A percentile compares a stretch with the other conserved stretches of the same genome.
Conservation (phyloP, 352 stramenopile species). For the Plasmopara muralis region DNA sequence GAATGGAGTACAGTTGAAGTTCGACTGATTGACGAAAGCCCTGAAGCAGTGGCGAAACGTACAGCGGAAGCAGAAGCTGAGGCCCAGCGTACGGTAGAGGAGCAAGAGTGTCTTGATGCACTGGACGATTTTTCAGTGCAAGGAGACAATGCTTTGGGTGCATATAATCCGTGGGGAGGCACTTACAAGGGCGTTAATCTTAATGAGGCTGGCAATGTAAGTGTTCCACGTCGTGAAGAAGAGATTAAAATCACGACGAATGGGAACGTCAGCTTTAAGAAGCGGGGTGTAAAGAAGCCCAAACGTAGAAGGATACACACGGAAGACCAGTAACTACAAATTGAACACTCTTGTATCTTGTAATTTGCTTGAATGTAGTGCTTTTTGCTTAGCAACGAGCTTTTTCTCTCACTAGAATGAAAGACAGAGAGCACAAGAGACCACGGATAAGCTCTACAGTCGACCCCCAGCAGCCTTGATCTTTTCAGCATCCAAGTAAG, state of each 20-base stretch:
- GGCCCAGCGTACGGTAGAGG: constrained; percentile 29
- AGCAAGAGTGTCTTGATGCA: constrained; percentile 48
- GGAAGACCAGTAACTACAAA: constrained; percentile 36
- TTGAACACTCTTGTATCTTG: constrained; percentile 19
- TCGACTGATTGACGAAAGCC: constrained; percentile 65
- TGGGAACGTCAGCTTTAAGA: constrained; percentile 70
- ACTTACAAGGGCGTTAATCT: constrained; percentile 80
- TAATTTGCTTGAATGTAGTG: too few species aligned
- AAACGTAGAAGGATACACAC: constrained; percentile 52
- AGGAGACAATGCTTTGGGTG: constrained; percentile 67
- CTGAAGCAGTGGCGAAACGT: constrained; percentile 49
- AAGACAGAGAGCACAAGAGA: constrained; percentile 6
- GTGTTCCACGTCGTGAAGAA: constrained; percentile 26
- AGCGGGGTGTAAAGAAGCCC: constrained; percentile 54
- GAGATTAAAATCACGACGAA: constrained; percentile 49
- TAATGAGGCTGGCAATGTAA: constrained; percentile 22
- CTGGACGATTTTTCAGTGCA: constrained; percentile 61
- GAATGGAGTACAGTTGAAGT: constrained; percentile 77
- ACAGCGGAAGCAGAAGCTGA: constrained; percentile 39
- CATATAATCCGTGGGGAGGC: constrained; percentile 78
- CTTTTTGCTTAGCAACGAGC: constrained; percentile 4
- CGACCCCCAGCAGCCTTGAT: constrained; percentile 74
- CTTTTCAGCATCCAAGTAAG: constrained; percentile 84
- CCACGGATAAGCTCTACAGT: constrained; percentile 48
- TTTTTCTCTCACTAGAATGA: constrained; percentile 20